Evolutionary conservation across 306 rosid genomes (phyloP).

Genomic region (Fagus sylvatica): DNA sequence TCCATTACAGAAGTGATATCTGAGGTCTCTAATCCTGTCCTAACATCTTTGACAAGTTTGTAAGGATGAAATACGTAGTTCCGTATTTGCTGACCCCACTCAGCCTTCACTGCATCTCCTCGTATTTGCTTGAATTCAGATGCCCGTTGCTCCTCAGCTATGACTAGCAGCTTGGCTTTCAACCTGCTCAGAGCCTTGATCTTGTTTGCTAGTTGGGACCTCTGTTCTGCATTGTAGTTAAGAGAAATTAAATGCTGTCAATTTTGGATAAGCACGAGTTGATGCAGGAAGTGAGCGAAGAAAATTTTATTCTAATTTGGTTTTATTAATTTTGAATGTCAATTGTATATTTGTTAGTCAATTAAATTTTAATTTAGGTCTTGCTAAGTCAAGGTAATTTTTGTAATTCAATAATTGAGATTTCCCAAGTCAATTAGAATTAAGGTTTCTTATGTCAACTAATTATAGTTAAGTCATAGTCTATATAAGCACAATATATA

Average conservation of each 20-base stretch:
- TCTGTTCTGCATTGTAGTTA: conserved; percentile 68
- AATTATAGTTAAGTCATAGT: too few species aligned
- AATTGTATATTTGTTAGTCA: too few species aligned
- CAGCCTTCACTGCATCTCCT: conserved; percentile 92
- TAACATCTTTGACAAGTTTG: conserved; percentile 90
- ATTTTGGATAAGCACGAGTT: background rate
- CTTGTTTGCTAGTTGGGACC: conserved; percentile 90
- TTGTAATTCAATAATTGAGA: too few species aligned
- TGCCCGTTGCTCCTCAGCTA: conserved; percentile 88
- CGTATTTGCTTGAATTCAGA: conserved; percentile 89
- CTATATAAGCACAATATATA: too few species aligned
- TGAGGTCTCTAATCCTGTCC: conserved; percentile 77
- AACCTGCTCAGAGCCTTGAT: conserved; percentile 78
- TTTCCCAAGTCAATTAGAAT: too few species aligned
- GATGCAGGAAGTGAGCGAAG: background rate
- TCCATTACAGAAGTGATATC: conserved; percentile 88
- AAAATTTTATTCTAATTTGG: too few species aligned
- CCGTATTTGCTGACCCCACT: conserved; percentile 98
- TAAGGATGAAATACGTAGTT: conserved; percentile 96
- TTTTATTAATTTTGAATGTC: too few species aligned
- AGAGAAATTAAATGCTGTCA: background rate
- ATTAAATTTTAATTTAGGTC: too few species aligned
- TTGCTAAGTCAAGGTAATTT: too few species aligned
- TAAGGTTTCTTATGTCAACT: too few species aligned
- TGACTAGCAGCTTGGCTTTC: conserved; percentile 88